phyloP scores from a whole-genome alignment of 768 basidiomycete species.

The Mycena floridula region DNA sequence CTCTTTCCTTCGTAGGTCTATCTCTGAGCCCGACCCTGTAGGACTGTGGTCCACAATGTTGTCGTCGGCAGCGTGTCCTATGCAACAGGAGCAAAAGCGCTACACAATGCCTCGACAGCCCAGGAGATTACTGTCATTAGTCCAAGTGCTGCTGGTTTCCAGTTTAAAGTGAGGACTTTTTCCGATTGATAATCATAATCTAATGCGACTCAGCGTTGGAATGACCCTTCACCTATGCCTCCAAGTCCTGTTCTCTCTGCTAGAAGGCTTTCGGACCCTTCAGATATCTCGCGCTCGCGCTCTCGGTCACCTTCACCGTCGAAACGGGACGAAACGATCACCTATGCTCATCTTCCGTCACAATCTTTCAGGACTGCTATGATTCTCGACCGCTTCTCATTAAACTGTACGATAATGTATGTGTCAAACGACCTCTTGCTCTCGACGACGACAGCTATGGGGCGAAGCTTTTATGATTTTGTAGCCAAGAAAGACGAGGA shows the following conservation, averaged over 20 bases:
- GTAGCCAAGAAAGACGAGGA: constrained; percentile 58
- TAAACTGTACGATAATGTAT: constrained; percentile 59
- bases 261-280: constrained; percentile 19
- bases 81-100: constrained; percentile 65
- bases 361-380: constrained; percentile 75
- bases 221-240: constrained; percentile 61
- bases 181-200: constrained; percentile 2
- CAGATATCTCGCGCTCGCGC: constrained; percentile 17
- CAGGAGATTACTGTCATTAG: constrained; percentile 76
- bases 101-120: constrained; percentile 78
- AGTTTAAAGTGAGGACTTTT: constrained; percentile 39
- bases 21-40: constrained; percentile 11
- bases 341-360: constrained; percentile 57
- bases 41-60: constrained; percentile 70
- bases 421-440: constrained; percentile 71
- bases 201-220: constrained; percentile 47
- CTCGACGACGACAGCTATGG: constrained; percentile 49
- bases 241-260: constrained; percentile 35
- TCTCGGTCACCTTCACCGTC: constrained; percentile 6
- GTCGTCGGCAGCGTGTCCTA: constrained; percentile 76
- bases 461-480: constrained; percentile 72
- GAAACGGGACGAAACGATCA: constrained; percentile 25
- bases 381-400: constrained; percentile 73
- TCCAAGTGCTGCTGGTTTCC: constrained; percentile 46
- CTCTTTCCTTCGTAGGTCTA: background rate